A percentile compares a stretch with the other conserved stretches of the same genome.
Conservation (phyloP, 257 asterid genomes). For the Oldenlandia corymbosa region DNA sequence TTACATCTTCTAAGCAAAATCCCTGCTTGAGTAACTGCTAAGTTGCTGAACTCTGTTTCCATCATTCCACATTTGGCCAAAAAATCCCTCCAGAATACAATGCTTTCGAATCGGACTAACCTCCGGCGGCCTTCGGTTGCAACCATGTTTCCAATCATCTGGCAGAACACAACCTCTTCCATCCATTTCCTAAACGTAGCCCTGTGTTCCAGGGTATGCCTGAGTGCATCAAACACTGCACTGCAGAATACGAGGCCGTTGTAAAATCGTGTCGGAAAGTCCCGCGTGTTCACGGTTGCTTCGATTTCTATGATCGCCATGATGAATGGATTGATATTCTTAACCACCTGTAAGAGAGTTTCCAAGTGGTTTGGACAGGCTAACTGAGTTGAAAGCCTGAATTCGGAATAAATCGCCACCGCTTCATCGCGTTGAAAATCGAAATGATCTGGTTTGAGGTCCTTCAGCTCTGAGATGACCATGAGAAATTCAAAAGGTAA, state of each 20-base stretch:
- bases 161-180: slow-evolving; percentile 17
- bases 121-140: slow-evolving; percentile 37
- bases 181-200: slow-evolving; percentile 14
- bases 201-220: slow-evolving; percentile 21
- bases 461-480: slow-evolving; percentile 31
- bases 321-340: slow-evolving; percentile 15
- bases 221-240: slow-evolving; percentile 26
- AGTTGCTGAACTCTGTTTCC: slow-evolving; percentile 36
- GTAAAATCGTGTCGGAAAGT: slow-evolving; percentile 25
- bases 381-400: slow-evolving; percentile 26
- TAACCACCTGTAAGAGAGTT: slow-evolving; percentile 29
- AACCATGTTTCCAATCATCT: slow-evolving; percentile 21
- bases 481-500: slow-evolving; percentile 34
- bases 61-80: slow-evolving; percentile 30
- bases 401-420: slow-evolving; percentile 34
- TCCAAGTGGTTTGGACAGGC: slow-evolving; percentile 26
- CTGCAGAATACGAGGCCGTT: slow-evolving; percentile 30
- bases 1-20: slow-evolving; percentile 32
- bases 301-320: slow-evolving; percentile 22
- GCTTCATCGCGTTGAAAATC: slow-evolving; percentile 26
- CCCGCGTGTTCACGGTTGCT: slow-evolving; percentile 22
- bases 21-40: slow-evolving; percentile 36
- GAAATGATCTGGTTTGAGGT: slow-evolving; percentile 26
- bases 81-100: slow-evolving; percentile 43
- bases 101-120: slow-evolving; percentile 31